These are phyloP conservation scores for Oxyria digyna DNA, from an alignment of 148 eudicot genomes.

Conservation along the genomic window DNA sequence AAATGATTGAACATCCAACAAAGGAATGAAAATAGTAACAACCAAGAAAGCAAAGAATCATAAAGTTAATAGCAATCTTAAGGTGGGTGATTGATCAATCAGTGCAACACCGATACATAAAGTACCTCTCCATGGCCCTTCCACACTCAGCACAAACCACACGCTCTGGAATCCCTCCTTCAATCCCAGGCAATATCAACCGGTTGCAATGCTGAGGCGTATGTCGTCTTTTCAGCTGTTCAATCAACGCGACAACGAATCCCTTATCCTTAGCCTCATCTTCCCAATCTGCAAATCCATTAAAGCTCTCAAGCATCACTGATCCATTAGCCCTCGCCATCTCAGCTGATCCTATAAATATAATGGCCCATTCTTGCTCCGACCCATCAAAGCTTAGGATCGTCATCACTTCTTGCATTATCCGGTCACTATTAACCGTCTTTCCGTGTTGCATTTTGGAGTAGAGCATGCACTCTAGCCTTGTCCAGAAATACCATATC, in stretches of 20 bases:
- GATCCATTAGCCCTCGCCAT: slow-evolving; percentile 49
- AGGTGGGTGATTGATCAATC: slow-evolving; percentile 30
- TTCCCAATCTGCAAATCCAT: slow-evolving; percentile 37
- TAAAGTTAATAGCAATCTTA: neutral
- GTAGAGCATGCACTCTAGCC: slow-evolving; percentile 81
- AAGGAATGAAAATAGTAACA: neutral
- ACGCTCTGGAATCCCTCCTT: slow-evolving; percentile 39
- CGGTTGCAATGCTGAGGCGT: slow-evolving; percentile 72
- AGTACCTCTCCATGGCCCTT: slow-evolving; percentile 71
- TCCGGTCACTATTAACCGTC: slow-evolving; percentile 30
- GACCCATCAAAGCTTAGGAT: slow-evolving; percentile 61
- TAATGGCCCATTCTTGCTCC: slow-evolving; percentile 69
- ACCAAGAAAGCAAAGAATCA: neutral
- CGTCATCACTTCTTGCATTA: slow-evolving; percentile 58
- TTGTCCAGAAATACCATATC: slow-evolving; percentile 76
- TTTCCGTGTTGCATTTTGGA: slow-evolving; percentile 57
- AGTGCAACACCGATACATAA: slow-evolving; percentile 86
- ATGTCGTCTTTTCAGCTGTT: slow-evolving; percentile 31
- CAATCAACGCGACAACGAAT: slow-evolving; percentile 45
- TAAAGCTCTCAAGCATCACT: slow-evolving; percentile 22
- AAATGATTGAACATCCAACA: neutral
- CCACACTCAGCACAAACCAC: slow-evolving; percentile 75
- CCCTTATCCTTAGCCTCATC: slow-evolving; percentile 31
- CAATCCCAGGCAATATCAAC: slow-evolving; percentile 59
- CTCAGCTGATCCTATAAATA: slow-evolving; percentile 39